phyloP scores from a whole-genome alignment of 2,329 filamentous ascomycete species.

The Trichoderma hamatum region DNA sequence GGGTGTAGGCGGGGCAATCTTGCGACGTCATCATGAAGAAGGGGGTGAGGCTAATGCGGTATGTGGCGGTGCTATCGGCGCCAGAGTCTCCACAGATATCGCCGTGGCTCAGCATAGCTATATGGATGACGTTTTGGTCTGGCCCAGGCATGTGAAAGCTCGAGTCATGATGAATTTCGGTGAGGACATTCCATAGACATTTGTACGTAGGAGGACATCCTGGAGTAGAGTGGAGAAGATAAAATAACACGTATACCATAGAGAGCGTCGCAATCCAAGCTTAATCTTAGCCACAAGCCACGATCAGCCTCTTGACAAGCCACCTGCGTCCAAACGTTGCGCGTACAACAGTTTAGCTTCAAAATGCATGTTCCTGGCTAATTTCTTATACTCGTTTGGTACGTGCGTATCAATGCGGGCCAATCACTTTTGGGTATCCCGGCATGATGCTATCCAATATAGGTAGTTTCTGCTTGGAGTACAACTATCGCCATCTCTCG shows the following conservation, averaged over 20 bases:
- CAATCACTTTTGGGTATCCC: background rate
- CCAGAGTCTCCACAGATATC: background rate
- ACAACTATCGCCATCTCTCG: background rate
- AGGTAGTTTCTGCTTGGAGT: background rate
- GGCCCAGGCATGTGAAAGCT: constrained; percentile 7
- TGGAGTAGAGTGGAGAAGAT: background rate
- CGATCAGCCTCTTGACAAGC: background rate
- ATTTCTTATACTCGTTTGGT: background rate
- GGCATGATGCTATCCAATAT: background rate
- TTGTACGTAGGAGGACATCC: background rate
- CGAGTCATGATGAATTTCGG: background rate
- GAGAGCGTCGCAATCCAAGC: too few relatives aligned
- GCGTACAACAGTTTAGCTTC: background rate
- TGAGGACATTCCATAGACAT: background rate
- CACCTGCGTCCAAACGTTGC: background rate
- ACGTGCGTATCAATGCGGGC: background rate
- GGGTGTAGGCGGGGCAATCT: constrained; percentile 28
- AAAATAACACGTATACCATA: too few relatives aligned
- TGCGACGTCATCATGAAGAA: constrained; percentile 29
- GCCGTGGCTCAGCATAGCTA: constrained; percentile 10
- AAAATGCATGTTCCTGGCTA: background rate
- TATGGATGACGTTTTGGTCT: constrained; percentile 5
- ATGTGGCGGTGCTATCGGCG: constrained; percentile 23
- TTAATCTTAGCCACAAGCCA: background rate
- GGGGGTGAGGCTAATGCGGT: constrained; percentile 15